Base-by-base conservation (phyloP, 805 yeast species). In the Isabelozyma heimii region DNA sequence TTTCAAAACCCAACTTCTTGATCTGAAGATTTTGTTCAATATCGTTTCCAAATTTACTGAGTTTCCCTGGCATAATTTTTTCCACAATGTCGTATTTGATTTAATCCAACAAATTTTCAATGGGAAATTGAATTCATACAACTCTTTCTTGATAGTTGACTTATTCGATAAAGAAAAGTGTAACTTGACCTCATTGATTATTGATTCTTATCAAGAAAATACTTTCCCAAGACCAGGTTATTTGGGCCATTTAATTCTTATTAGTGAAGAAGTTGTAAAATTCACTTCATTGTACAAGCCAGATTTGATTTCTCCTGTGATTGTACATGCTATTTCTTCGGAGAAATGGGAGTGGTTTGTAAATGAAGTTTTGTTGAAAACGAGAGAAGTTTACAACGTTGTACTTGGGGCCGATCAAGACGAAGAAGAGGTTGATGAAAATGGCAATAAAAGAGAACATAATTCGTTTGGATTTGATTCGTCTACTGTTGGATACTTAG, bases 71-170 rank as follows among this genome's bases (percentile, higher is more conserved):
- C 94, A 94, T 66, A 94, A 94, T 63, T 94, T 94, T 62, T 80
- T 94, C 75, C 99, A 94, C 67, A 94, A 92, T 61, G 99, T 94
- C 49, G 97, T 94, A 8, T 94, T 92, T 75, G 99, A 94, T 69
- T 82, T 94, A 52, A 86, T 94, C 30, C 99, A 94, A 67, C 99
- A 94, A 65, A 83, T 94, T 15, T 80, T 94, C 65, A 91, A 90
- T 66, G 98, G 97, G 76, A 92, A 89, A 54, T 81, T 86, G 51
- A 92, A 96, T 12, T 91, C 87, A 59, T 92, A 91, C 69, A 84
- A 87, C 53, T 91, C 77, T 2, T 73, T 73, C 48, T 60, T 73
- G 46, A 73, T 73, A 43, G 62, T 63, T n/a, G 65, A 63, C 41
- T 47, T 66, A 17, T 66, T 66, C 44, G 52, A 55, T 39, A 28